Base-by-base conservation (phyloP, 1,284 basidiomycete species). In the Trametes pubescens region DNA sequence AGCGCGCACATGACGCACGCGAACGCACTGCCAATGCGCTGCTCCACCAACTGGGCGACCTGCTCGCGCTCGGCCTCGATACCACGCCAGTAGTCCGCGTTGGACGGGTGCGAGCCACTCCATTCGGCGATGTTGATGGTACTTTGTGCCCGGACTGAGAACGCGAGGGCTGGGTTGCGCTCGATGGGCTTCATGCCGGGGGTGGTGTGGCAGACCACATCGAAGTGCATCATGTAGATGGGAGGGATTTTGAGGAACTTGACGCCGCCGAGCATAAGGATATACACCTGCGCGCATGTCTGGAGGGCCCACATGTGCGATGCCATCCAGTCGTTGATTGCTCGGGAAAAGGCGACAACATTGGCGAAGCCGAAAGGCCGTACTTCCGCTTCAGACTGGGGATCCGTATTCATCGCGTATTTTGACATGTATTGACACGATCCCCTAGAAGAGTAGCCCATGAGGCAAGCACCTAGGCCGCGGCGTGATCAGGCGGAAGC, bases 221-320 rank as follows among this genome's bases (percentile, higher is more conserved):
- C 24, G 54, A 13, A 46, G 40, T 18, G n/a, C 40, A 34, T 29
- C 40, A 46, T 57, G n/a, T 35, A 47, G 10, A 22, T 7, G 13
- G 44, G 34, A 13, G 43, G 32, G n/a, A 47, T 16, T n/a, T 35
- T 48, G 32, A 47, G 29, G 44, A 57, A 57, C 5, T 34, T 34
- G 38, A 46, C 26, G 9, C 54, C 54, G 26, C 54, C 54, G 9
- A 56, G 26, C 40, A 32, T 35, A 16, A 56, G 43, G 32, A 57
- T 44, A 32, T 13, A 47, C 10, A 29, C 44, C 13, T 57, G 43
- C 2, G 44, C n/a, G 44, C n/a, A 37, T 10, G 32, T 35, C 32
- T 57, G 55, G 44, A 57, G 44, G 14, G 55, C 55, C 43, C 43
- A 47, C n/a, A 32, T 35, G 43, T 56, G 26, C 21, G 55, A 44